These are phyloP conservation scores for Mycena filopes DNA, from an alignment of 768 basidiomycete species.

Conservation along the genomic window DNA sequence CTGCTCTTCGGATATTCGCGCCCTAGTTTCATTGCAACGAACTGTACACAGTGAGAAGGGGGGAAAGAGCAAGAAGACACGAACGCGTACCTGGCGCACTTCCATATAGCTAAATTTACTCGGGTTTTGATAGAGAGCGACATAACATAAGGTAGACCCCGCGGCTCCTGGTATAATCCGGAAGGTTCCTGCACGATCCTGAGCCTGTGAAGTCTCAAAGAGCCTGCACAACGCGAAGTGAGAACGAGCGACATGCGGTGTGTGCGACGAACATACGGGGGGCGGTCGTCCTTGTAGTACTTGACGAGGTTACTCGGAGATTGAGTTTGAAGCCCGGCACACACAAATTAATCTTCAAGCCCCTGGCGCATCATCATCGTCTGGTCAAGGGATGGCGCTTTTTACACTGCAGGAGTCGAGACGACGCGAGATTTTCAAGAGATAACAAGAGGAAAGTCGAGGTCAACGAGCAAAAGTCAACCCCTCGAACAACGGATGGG, in stretches of 20 bases:
- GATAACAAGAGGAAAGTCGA: neutral
- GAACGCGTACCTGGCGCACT: conserved; percentile 6
- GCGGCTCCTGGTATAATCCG: neutral
- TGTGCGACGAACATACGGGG: neutral
- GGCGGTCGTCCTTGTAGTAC: neutral
- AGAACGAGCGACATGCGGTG: neutral
- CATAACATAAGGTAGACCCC: neutral
- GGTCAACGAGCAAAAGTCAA: neutral
- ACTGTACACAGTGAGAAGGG: neutral
- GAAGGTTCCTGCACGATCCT: neutral
- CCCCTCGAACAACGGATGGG: no score
- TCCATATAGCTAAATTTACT: conserved; percentile 2
- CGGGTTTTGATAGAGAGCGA: no score
- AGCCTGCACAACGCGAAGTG: neutral
- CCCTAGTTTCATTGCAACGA: conserved; percentile 8
- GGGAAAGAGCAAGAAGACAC: neutral
- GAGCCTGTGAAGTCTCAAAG: neutral
- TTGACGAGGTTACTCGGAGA: neutral
- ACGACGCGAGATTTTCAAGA: neutral
- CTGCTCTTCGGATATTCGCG: conserved; percentile 5
- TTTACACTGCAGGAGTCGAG: neutral
- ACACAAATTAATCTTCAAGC: neutral
- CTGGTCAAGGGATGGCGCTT: no score
- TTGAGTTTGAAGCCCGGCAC: neutral
- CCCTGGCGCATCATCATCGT: no score